phyloP scores from a whole-genome alignment of 345 rosid genomes.

The Syzygium aromaticum region DNA sequence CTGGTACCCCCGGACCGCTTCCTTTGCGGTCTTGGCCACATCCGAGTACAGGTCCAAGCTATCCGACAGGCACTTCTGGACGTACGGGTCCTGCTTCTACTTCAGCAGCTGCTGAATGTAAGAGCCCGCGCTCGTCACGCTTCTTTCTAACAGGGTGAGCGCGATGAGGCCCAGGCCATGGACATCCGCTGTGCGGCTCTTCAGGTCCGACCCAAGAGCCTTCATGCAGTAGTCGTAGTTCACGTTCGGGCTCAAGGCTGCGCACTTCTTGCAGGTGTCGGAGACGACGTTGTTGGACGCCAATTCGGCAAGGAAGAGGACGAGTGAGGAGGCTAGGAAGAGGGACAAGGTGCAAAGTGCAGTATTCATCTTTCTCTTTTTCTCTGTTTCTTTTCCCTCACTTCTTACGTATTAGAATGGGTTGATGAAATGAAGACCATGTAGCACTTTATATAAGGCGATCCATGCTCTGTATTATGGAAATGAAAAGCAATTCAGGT shows the following conservation, averaged over 20 bases:
- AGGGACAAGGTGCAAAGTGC: background rate
- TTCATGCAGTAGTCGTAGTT: constrained; percentile 30
- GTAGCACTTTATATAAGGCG: background rate
- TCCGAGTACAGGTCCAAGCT: constrained; percentile 32
- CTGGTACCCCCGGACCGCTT: constrained; percentile 26
- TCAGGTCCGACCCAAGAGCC: constrained; percentile 29
- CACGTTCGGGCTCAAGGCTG: constrained; percentile 29
- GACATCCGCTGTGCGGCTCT: constrained; percentile 21
- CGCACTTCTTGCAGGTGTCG: constrained; percentile 36
- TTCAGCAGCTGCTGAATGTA: constrained; percentile 16
- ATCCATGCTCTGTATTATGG: background rate
- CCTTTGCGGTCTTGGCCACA: constrained; percentile 21
- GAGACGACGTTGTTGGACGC: background rate
- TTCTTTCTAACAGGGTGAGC: constrained; percentile 35
- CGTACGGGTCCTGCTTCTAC: constrained; percentile 11
- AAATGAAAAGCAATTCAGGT: background rate
- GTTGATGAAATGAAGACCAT: background rate
- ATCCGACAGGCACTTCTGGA: constrained; percentile 28
- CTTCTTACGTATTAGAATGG: background rate
- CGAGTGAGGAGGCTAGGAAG: background rate
- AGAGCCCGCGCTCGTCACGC: constrained; percentile 28
- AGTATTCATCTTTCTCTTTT: background rate
- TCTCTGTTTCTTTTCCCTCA: background rate
- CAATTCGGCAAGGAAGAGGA: background rate
- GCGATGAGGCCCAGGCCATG: constrained; percentile 28